Evolutionary conservation across 2,329 filamentous ascomycete genomes (phyloP).

Genomic region (Colletotrichum somersetense): DNA sequence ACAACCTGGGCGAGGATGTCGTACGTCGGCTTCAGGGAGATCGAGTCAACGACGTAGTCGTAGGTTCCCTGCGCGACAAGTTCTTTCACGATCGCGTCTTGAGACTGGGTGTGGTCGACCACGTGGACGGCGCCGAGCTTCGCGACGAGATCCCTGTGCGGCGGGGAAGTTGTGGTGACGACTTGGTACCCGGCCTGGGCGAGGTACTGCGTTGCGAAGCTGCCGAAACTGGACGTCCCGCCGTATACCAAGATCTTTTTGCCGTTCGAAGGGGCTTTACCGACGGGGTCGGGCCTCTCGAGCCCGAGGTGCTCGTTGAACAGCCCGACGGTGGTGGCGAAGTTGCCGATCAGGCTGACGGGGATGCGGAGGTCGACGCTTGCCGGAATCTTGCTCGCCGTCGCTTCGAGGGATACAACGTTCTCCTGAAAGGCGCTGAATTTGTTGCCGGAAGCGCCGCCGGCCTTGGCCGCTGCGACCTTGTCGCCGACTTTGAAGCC

Average conservation of each 20-base stretch:
- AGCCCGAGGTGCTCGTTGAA: slow-evolving; percentile 43
- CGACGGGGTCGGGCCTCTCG: slow-evolving; percentile 45
- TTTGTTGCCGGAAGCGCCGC: slow-evolving; percentile 31
- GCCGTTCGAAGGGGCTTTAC: slow-evolving; percentile 41
- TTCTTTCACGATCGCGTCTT: slow-evolving; percentile 41
- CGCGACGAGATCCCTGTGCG: slow-evolving; percentile 57
- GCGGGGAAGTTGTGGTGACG: slow-evolving; percentile 55
- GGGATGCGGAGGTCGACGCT: slow-evolving; percentile 44
- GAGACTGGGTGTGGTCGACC: slow-evolving; percentile 58
- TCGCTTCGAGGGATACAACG: slow-evolving; percentile 43
- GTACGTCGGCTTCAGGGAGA: slow-evolving; percentile 45
- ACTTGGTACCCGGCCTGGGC: slow-evolving; percentile 59
- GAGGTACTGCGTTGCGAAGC: slow-evolving; percentile 60
- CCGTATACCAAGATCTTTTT: slow-evolving; percentile 57
- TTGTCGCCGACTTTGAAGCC: slow-evolving; percentile 46
- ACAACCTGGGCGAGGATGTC: slow-evolving; percentile 42
- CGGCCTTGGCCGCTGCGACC: slow-evolving; percentile 38
- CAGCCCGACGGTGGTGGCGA: slow-evolving; percentile 45
- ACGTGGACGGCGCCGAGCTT: slow-evolving; percentile 58
- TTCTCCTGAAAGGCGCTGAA: slow-evolving; percentile 29
- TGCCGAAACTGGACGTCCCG: slow-evolving; percentile 61
- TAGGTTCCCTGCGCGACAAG: slow-evolving; percentile 47
- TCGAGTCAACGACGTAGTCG: slow-evolving; percentile 47
- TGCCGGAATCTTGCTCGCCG: slow-evolving; percentile 47
- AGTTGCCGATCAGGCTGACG: slow-evolving; percentile 45